These are phyloP conservation scores for Leucogyrophana mollusca DNA, from an alignment of 768 basidiomycete genomes.

Conservation along the genomic window DNA sequence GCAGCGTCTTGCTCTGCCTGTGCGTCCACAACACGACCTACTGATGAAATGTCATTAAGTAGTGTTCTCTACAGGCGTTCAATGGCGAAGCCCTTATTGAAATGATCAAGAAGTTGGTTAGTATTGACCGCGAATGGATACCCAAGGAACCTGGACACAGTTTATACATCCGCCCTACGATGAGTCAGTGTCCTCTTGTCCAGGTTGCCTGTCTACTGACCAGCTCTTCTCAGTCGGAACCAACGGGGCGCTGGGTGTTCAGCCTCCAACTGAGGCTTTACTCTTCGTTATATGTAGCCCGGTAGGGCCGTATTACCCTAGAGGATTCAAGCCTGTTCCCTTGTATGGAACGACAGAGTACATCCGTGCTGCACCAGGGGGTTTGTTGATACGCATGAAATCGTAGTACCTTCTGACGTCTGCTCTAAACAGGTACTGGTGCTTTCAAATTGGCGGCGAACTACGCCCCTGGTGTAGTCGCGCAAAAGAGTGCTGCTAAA, in stretches of 20 bases:
- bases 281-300: slow-evolving; percentile 64
- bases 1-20: slow-evolving; percentile 71
- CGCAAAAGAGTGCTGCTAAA: slow-evolving; percentile 74
- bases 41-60: slow-evolving; percentile 2
- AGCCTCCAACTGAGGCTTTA: slow-evolving; percentile 65
- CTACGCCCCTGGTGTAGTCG: slow-evolving; percentile 85
- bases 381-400: slow-evolving; percentile 29
- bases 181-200: slow-evolving; percentile 40
- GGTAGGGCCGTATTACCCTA: slow-evolving; percentile 78
- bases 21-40: slow-evolving; percentile 31
- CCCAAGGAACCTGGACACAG: slow-evolving; percentile 86
- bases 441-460: slow-evolving; percentile 86
- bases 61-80: slow-evolving; percentile 54
- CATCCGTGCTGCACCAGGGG: slow-evolving; percentile 84
- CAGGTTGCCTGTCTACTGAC: slow-evolving; percentile 6
- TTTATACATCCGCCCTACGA: slow-evolving; percentile 84
- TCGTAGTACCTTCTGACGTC: neutral
- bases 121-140: slow-evolving; percentile 87
- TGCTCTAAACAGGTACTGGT: slow-evolving; percentile 60
- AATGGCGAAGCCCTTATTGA: slow-evolving; percentile 70
- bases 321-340: slow-evolving; percentile 90
- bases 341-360: slow-evolving; percentile 81
- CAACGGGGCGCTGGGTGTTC: slow-evolving; percentile 43
- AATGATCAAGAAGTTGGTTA: slow-evolving; percentile 84
- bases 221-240: slow-evolving; percentile 61